A percentile compares a stretch with the other conserved stretches of the same genome.
These are phyloP conservation scores for Suhomyces sp. DNA, from an alignment of 805 yeast species.

Conservation along the genomic window DNA sequence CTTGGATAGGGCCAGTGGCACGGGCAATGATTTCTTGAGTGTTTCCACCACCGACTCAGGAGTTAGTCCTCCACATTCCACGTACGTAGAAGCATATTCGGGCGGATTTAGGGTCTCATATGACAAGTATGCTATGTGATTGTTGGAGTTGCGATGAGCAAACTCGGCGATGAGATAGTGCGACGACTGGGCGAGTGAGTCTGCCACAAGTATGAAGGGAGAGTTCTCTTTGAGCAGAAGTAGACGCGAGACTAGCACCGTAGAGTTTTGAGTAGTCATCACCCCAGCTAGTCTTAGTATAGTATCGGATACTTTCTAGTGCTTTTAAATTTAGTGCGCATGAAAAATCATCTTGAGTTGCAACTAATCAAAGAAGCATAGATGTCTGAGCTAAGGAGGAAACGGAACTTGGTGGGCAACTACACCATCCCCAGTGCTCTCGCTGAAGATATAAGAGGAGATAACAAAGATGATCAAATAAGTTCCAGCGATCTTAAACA, in stretches of 20 bases:
- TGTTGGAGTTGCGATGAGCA: constrained; percentile 34
- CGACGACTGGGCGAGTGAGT: constrained; percentile 70
- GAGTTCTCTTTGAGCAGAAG: constrained; percentile 68
- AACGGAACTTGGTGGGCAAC: constrained; percentile 22
- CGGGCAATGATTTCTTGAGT: constrained; percentile 19
- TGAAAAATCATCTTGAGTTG: background rate
- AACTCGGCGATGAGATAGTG: constrained; percentile 56
- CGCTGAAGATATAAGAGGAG: constrained; percentile 23
- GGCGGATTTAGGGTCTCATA: constrained; percentile 65
- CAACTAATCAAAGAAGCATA: background rate
- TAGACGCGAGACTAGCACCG: constrained; percentile 62
- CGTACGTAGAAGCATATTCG: constrained; percentile 42
- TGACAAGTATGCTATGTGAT: constrained; percentile 53
- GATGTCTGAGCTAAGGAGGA: background rate
- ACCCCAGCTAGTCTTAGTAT: too few relatives aligned
- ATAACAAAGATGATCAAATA: constrained; percentile 16
- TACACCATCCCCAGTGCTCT: constrained; percentile 31
- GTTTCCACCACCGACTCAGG: constrained; percentile 16
- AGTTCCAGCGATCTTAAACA: constrained; percentile 15
- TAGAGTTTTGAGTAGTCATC: constrained; percentile 16
- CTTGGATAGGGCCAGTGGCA: constrained; percentile 18
- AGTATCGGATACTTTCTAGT: background rate
- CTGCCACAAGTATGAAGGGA: constrained; percentile 69
- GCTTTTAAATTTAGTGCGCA: background rate
- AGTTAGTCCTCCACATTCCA: constrained; percentile 39